phyloP scores from a whole-genome alignment of 257 asterid species.

The Solanum stenotomum region DNA sequence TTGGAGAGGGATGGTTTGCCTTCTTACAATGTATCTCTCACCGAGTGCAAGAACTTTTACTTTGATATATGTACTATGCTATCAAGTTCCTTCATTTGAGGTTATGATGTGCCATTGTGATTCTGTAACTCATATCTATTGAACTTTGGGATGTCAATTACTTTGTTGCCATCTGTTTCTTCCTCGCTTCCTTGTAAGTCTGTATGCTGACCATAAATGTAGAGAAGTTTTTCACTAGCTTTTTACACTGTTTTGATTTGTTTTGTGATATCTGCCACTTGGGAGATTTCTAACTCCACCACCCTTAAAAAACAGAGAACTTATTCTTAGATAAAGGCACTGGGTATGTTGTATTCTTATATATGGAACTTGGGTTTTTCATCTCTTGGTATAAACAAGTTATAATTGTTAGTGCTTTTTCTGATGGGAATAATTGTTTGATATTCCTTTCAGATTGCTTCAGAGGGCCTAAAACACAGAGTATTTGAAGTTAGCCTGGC shows the following conservation, averaged over 20 bases:
- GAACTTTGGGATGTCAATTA: background rate
- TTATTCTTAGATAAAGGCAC: background rate
- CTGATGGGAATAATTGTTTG: background rate
- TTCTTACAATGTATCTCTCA: background rate
- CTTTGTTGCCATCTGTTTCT: background rate
- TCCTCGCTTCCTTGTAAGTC: background rate
- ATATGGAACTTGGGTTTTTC: background rate
- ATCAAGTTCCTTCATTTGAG: background rate
- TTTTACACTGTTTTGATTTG: background rate
- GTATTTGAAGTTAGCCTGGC: constrained; percentile 31
- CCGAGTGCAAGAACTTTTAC: background rate
- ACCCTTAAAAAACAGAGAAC: background rate
- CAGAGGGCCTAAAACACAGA: constrained; percentile 32
- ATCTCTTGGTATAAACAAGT: background rate
- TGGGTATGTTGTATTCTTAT: background rate
- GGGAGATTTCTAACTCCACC: background rate
- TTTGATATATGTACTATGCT: background rate
- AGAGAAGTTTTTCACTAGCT: background rate
- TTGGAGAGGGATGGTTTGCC: background rate
- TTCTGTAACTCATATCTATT: background rate
- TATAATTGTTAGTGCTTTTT: background rate
- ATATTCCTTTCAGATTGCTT: constrained; percentile 15
- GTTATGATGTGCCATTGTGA: background rate
- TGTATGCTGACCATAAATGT: background rate
- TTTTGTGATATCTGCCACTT: background rate